Percentiles rank a stretch among this genome's conserved stretches.
These are phyloP conservation scores for Neurospora sp. DNA, from an alignment of 495 filamentous ascomycete genomes.

Conservation along the genomic window DNA sequence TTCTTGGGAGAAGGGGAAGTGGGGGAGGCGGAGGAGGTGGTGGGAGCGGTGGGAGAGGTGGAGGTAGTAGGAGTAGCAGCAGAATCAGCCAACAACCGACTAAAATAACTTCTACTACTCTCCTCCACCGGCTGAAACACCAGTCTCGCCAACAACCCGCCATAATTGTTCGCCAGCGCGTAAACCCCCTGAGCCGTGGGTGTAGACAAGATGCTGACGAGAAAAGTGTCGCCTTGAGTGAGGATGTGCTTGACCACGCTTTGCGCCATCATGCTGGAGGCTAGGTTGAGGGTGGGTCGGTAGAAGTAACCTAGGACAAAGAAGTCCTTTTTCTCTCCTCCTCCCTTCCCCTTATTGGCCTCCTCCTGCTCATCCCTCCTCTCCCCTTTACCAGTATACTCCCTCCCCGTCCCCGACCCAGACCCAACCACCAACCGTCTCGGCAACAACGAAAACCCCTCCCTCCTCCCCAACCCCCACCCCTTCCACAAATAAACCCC, in stretches of 20 bases:
- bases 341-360: no score
- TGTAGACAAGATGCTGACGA: slow-evolving; percentile 66
- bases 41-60: background rate
- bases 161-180: slow-evolving; percentile 88
- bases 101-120: slow-evolving; percentile 77
- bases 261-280: slow-evolving; percentile 75
- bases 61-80: slow-evolving; percentile 1
- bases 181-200: slow-evolving; percentile 84
- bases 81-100: slow-evolving; percentile 47
- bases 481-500: slow-evolving; percentile 53
- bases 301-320: slow-evolving; percentile 59
- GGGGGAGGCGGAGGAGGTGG: background rate
- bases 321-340: no score
- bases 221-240: slow-evolving; percentile 86
- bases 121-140: slow-evolving; percentile 95
- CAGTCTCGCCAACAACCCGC: slow-evolving; percentile 77
- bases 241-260: slow-evolving; percentile 81
- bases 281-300: slow-evolving; percentile 52
- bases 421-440: slow-evolving; percentile 4
- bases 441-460: slow-evolving; percentile 49
- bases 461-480: slow-evolving; percentile 26
- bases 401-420: no score
- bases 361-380: no score
- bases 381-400: no score
- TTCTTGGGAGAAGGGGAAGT: background rate